A percentile compares a stretch with the other conserved stretches of the same genome.
Conservation (phyloP, 140 eudicot genomes). For the Erigeron philadelphicus region DNA sequence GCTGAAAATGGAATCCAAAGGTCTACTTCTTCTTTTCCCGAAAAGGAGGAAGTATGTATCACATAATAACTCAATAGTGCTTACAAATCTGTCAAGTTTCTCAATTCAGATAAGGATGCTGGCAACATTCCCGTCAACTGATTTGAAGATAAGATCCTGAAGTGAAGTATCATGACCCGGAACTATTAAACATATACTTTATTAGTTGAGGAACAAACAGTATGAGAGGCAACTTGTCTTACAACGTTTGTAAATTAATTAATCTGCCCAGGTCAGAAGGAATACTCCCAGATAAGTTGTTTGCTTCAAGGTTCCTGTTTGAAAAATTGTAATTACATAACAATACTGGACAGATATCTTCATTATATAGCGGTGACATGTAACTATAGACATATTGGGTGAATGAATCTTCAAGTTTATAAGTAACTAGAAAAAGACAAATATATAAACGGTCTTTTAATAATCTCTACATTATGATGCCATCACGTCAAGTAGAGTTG, state of each 20-base stretch:
- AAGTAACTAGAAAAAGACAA: no score
- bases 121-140: conserved; percentile 59
- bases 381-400: background rate
- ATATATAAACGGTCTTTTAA: no score
- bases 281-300: conserved; percentile 52
- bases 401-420: no score
- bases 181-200: background rate
- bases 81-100: conserved; percentile 62
- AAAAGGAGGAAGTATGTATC: background rate
- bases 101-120: conserved; percentile 39
- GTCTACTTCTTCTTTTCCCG: background rate
- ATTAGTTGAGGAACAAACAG: background rate
- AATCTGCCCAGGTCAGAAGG: conserved; percentile 62
- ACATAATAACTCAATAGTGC: conserved; percentile 17
- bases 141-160: conserved; percentile 77
- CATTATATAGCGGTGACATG: background rate
- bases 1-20: background rate
- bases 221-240: conserved; percentile 24
- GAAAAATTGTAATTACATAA: conserved; percentile 12
- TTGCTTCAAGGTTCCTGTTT: conserved; percentile 71
- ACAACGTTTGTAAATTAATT: conserved; percentile 48
- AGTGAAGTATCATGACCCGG: conserved; percentile 19
- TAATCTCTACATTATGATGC: no score
- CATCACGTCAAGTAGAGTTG: no score
- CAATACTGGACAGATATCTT: background rate